phyloP scores from a whole-genome alignment of 345 rosid genomes.

The Arabis alpina region DNA sequence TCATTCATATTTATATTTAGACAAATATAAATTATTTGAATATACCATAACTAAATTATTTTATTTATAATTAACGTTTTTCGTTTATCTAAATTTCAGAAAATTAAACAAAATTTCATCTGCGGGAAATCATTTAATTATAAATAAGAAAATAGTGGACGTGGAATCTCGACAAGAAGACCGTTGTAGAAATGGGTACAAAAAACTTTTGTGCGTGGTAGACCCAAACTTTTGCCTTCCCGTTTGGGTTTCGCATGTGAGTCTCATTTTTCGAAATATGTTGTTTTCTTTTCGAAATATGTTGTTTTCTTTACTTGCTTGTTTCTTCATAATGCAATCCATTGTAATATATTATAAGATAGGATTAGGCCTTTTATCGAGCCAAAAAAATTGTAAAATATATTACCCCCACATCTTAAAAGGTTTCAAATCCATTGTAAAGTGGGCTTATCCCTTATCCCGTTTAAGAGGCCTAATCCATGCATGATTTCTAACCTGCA shows the following conservation, averaged over 20 bases:
- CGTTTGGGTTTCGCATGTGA: constrained; percentile 24
- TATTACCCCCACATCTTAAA: no score
- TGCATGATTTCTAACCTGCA: background rate
- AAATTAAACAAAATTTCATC: no score
- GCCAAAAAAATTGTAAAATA: no score
- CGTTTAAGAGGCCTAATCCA: background rate
- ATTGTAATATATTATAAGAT: no score
- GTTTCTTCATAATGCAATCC: no score
- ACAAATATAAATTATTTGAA: no score
- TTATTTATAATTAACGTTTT: no score
- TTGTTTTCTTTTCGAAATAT: constrained; percentile 7
- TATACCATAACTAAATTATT: no score
- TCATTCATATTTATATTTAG: no score
- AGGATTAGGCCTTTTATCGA: no score
- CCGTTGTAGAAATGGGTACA: constrained; percentile 14
- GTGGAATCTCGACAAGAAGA: constrained; percentile 35
- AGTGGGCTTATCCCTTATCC: background rate
- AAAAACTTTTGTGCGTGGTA: constrained; percentile 27
- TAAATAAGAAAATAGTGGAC: background rate
- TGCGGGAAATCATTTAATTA: background rate
- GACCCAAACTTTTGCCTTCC: constrained; percentile 27
- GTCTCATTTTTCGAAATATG: constrained; percentile 16
- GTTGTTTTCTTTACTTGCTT: background rate
- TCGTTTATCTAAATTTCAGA: no score
- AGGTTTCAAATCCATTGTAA: no score